These are phyloP conservation scores for Zymoseptoria crescenta DNA, from an alignment of 2,329 filamentous ascomycete genomes.

Conservation along the genomic window DNA sequence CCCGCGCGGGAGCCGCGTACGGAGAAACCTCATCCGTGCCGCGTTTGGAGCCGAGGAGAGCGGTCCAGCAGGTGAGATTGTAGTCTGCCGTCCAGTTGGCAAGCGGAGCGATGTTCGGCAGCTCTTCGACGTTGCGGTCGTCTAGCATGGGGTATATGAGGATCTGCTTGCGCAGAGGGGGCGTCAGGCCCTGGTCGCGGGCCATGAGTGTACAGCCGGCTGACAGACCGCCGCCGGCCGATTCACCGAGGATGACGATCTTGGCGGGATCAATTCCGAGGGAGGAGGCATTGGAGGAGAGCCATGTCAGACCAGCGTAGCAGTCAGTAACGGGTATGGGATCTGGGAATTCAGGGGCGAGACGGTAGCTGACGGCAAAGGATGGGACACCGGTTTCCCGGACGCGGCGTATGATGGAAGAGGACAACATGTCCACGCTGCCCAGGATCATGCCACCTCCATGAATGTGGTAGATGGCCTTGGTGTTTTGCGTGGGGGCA, in stretches of 20 bases:
- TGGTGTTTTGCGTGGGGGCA: background rate
- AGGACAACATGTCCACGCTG: conserved; percentile 10
- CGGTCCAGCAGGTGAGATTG: conserved; percentile 37
- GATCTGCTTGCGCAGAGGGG: conserved; percentile 28
- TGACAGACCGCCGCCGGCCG: conserved; percentile 11
- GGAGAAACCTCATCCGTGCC: conserved; percentile 14
- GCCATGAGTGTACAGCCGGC: conserved; percentile 18
- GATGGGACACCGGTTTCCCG: conserved; percentile 1
- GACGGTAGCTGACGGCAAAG: conserved; percentile 15
- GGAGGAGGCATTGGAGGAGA: conserved; percentile 7
- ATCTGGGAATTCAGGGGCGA: conserved; percentile 18
- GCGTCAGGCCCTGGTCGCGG: conserved; percentile 14
- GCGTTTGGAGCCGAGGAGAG: conserved; percentile 28
- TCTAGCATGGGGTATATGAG: conserved; percentile 43
- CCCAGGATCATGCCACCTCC: conserved; percentile 15
- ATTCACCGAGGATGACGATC: conserved; percentile 13
- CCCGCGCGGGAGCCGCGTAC: conserved; percentile 16
- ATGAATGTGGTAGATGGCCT: conserved; percentile 10
- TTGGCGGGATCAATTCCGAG: conserved; percentile 7
- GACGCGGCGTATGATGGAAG: background rate
- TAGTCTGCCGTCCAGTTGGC: conserved; percentile 33
- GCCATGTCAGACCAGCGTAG: conserved; percentile 10
- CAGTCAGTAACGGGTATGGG: conserved; percentile 18
- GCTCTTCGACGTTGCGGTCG: conserved; percentile 31
- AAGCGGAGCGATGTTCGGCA: conserved; percentile 28